Conservation (phyloP, 2,329 filamentous ascomycete species). For the Penicillium glabrum region DNA sequence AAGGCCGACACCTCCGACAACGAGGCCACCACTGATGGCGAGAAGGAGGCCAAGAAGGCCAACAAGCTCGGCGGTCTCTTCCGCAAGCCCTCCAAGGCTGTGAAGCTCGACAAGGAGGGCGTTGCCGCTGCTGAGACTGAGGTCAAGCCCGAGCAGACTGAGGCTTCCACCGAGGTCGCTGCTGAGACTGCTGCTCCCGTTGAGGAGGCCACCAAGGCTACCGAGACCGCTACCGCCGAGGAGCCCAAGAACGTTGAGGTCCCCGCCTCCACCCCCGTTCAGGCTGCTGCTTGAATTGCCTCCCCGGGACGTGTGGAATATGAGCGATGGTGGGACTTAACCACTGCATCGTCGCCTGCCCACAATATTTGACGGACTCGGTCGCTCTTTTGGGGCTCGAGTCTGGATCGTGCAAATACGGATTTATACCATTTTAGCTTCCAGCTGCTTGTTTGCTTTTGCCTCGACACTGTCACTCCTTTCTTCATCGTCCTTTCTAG, state of each 20-base stretch:
- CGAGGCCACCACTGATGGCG: constrained; percentile 47
- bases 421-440: constrained; percentile 20
- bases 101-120: constrained; percentile 44
- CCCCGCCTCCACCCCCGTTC: constrained; percentile 36
- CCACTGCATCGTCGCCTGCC: constrained; percentile 29
- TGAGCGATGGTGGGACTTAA: constrained; percentile 44
- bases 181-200: constrained; percentile 15
- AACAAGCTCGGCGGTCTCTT: constrained; percentile 50
- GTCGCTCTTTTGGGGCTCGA: constrained; percentile 8
- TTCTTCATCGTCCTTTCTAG: constrained; percentile 6
- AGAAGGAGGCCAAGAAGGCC: constrained; percentile 41
- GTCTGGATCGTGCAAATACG: constrained; percentile 20
- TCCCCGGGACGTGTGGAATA: constrained; percentile 37
- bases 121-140: constrained; percentile 31
- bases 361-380: constrained; percentile 18
- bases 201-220: constrained; percentile 26
- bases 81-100: constrained; percentile 50
- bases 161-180: constrained; percentile 23
- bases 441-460: constrained; percentile 18
- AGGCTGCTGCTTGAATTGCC: constrained; percentile 44
- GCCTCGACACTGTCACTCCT: constrained; percentile 30
- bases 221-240: constrained; percentile 28
- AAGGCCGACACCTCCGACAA: constrained; percentile 51
- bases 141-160: constrained; percentile 34
- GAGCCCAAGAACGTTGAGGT: constrained; percentile 37